Conservation (phyloP, 495 filamentous ascomycete species). For the Penicillium subrubescens region DNA sequence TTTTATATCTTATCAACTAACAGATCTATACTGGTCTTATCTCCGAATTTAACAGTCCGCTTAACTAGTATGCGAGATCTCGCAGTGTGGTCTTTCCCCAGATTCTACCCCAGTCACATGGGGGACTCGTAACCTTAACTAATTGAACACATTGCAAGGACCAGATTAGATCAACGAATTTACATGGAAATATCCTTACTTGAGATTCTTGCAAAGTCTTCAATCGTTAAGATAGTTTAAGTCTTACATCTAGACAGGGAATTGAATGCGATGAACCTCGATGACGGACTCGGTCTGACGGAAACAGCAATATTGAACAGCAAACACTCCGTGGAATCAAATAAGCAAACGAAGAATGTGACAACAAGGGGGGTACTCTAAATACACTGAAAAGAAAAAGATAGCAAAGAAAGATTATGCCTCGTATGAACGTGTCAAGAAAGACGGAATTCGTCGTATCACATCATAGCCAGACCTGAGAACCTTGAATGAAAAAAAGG, state of each 20-base stretch:
- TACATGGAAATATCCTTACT: not conserved
- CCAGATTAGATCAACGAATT: not conserved
- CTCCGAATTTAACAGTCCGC: not conserved
- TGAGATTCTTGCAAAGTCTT: not conserved
- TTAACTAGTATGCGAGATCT: not conserved
- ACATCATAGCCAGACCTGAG: conserved; percentile 18
- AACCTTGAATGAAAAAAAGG: conserved; percentile 10
- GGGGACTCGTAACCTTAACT: not conserved
- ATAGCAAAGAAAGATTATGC: not conserved
- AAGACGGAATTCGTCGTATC: conserved; percentile 23
- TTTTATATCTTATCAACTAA: not conserved
- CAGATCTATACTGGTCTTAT: too few species aligned
- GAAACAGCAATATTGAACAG: not conserved
- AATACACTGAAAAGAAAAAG: conserved; percentile 25
- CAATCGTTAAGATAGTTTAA: not conserved
- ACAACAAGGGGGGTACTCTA: conserved; percentile 26
- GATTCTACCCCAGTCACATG: not conserved
- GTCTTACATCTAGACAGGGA: not conserved
- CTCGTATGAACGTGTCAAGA: not conserved
- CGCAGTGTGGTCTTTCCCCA: not conserved
- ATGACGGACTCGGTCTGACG: not conserved
- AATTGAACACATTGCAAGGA: not conserved
- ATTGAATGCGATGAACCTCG: not conserved
- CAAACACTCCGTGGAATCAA: not conserved
- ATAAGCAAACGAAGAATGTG: not conserved